Evolutionary conservation across 176 grass and related monocot genomes (phyloP).

Genomic region (Carex kokanica): DNA sequence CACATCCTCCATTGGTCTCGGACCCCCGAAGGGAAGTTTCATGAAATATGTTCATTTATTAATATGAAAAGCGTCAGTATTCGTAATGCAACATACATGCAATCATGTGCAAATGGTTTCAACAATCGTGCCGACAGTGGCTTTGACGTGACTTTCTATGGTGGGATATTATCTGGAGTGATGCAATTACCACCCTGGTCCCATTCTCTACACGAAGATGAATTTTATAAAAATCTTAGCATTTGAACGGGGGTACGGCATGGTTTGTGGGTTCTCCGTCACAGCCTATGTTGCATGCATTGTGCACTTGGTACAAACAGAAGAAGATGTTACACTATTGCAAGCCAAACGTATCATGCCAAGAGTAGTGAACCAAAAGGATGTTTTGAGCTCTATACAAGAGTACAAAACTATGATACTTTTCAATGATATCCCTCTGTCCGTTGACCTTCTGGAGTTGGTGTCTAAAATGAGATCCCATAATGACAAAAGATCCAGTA

Average conservation of each 20-base stretch:
- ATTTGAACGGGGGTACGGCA: background rate
- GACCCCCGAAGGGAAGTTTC: background rate
- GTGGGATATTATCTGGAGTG: background rate
- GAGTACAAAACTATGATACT: too few species aligned
- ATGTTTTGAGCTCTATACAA: too few species aligned
- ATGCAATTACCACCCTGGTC: background rate
- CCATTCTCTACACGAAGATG: background rate
- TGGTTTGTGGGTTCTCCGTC: background rate
- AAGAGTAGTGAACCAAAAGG: too few species aligned
- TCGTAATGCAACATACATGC: background rate
- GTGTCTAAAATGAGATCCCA: too few species aligned
- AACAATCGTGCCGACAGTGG: background rate
- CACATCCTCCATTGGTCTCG: too few species aligned
- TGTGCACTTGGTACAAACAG: too few species aligned
- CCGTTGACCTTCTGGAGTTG: too few species aligned
- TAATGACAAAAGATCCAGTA: too few species aligned
- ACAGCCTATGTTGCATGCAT: background rate
- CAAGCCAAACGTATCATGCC: too few species aligned
- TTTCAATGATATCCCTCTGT: too few species aligned
- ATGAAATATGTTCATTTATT: fast-evolving
- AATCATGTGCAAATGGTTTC: background rate
- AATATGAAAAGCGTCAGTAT: background rate
- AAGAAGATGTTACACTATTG: too few species aligned
- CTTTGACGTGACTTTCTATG: background rate
- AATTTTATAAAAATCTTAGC: background rate